These are phyloP conservation scores for Ceratocystis smalleyi DNA, from an alignment of 2,329 filamentous ascomycete genomes.

Conservation along the genomic window DNA sequence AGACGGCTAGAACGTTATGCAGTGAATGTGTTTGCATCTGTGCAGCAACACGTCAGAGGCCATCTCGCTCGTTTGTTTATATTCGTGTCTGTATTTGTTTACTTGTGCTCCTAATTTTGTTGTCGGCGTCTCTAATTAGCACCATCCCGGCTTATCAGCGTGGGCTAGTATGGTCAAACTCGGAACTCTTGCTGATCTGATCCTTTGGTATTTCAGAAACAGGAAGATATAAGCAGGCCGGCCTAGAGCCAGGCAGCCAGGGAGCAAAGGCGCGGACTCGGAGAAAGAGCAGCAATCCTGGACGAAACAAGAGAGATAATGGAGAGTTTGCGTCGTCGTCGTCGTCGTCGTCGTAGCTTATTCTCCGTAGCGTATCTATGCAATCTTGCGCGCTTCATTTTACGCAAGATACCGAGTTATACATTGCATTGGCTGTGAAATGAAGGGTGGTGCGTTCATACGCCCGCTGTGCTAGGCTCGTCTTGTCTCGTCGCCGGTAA, in stretches of 20 bases:
- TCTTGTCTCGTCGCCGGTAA: neutral
- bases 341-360: too few relatives aligned
- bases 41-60: neutral
- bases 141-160: neutral
- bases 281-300: neutral
- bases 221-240: neutral
- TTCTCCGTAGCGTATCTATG: neutral
- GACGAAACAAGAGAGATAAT: neutral
- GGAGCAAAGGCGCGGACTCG: neutral
- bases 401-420: neutral
- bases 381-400: neutral
- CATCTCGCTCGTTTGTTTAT: neutral
- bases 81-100: neutral
- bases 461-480: neutral
- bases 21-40: neutral
- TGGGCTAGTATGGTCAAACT: neutral
- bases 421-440: neutral
- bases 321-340: too few relatives aligned
- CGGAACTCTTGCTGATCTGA: neutral
- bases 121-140: neutral
- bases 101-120: neutral
- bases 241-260: neutral
- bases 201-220: neutral
- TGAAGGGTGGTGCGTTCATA: neutral
- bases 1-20: slow-evolving; percentile 1